phyloP scores from a whole-genome alignment of 2,329 filamentous ascomycete genomes.

The Trichoderma sp. region DNA sequence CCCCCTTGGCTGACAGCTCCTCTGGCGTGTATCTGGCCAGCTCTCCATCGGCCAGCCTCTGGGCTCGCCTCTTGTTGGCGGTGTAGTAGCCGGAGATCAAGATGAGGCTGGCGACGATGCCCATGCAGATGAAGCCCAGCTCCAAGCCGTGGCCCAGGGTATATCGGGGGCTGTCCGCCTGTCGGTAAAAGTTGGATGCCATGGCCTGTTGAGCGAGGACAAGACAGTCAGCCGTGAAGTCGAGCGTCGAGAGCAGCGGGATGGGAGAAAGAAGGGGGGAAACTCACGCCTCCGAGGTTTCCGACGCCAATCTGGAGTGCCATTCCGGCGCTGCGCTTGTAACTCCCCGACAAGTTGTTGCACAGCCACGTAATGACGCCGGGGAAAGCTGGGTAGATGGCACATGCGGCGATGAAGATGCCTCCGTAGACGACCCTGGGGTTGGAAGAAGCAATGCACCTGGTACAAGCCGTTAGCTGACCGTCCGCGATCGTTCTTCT shows the following conservation, averaged over 20 bases:
- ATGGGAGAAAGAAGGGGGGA: not conserved
- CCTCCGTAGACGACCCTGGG: conserved; percentile 70
- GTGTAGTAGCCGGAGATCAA: conserved; percentile 55
- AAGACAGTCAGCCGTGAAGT: not conserved
- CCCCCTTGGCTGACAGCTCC: conserved; percentile 61
- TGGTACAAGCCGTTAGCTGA: conserved; percentile 38
- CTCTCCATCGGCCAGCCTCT: conserved; percentile 49
- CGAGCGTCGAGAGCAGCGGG: not conserved
- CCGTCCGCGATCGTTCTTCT: not conserved
- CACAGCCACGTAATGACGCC: conserved; percentile 78
- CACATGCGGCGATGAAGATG: conserved; percentile 73
- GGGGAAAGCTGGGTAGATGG: conserved; percentile 77
- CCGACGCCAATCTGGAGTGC: conserved; percentile 65
- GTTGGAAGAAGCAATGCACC: conserved; percentile 60
- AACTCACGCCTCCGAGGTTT: conserved; percentile 56
- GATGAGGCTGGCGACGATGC: conserved; percentile 49
- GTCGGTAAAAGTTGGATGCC: conserved; percentile 71
- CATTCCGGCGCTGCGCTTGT: conserved; percentile 68
- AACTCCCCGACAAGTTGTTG: conserved; percentile 71
- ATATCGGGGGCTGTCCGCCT: conserved; percentile 52
- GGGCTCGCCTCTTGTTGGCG: conserved; percentile 61
- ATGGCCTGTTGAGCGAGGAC: conserved; percentile 52
- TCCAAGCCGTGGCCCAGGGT: conserved; percentile 55
- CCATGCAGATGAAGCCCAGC: conserved; percentile 51
- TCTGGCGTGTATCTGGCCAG: conserved; percentile 42